phyloP scores from a whole-genome alignment of 2,329 filamentous ascomycete species.

The Exophiala oligosperma region DNA sequence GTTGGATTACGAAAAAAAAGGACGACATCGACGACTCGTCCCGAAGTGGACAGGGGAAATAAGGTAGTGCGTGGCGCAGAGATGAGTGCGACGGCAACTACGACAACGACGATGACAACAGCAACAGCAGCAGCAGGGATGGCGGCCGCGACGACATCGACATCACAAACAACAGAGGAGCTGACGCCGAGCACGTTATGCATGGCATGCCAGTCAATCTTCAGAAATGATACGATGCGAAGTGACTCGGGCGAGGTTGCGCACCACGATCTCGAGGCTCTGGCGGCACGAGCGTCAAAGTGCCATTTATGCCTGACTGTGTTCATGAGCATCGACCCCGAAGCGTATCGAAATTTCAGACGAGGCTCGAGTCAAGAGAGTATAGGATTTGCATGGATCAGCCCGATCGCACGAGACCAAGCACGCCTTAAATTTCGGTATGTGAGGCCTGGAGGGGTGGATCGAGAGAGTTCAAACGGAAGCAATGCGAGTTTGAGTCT shows the following conservation, averaged over 20 bases:
- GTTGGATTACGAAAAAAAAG: too few relatives aligned
- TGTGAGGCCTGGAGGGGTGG: constrained; percentile 14
- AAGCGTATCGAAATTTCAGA: constrained; percentile 25
- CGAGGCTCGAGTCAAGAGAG: constrained; percentile 13
- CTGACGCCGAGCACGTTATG: constrained; percentile 25
- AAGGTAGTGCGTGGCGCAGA: too few relatives aligned
- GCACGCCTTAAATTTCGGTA: constrained; percentile 29
- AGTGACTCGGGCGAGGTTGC: constrained; percentile 22
- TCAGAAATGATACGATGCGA: constrained; percentile 14
- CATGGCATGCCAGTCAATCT: constrained; percentile 26
- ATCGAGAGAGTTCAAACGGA: constrained; percentile 6
- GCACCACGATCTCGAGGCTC: constrained; percentile 28
- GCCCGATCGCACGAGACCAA: constrained; percentile 29
- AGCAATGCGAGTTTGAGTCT: constrained; percentile 16
- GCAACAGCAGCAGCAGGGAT: background rate
- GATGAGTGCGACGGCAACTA: too few relatives aligned
- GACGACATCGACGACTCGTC: too few relatives aligned
- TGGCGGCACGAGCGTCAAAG: constrained; percentile 26
- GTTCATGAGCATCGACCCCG: constrained; percentile 29
- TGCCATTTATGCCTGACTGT: constrained; percentile 31
- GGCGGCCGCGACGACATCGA: background rate
- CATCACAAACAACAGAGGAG: constrained; percentile 2
- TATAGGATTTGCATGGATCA: constrained; percentile 24
- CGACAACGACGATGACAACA: background rate
- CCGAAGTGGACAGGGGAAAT: too few relatives aligned